These are phyloP conservation scores for Hydnum rufescens DNA, from an alignment of 768 basidiomycete species.

Conservation along the genomic window DNA sequence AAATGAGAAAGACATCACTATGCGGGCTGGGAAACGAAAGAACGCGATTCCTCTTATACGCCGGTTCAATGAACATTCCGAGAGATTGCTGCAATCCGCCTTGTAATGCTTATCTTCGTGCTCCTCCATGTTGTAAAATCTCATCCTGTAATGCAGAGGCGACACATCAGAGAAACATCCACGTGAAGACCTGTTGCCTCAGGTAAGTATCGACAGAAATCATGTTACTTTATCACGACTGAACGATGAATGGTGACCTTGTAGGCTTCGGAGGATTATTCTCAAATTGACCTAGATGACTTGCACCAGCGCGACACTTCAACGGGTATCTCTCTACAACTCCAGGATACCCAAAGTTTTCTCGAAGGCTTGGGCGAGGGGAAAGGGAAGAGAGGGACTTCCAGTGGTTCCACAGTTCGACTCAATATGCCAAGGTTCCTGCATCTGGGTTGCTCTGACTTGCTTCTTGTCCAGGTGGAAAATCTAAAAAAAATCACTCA, in stretches of 20 bases:
- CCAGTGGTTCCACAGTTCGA: not conserved
- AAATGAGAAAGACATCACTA: slow-evolving; percentile 78
- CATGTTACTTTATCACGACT: too few relatives aligned
- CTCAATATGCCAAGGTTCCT: too few relatives aligned
- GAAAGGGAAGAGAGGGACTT: not conserved
- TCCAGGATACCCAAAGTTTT: slow-evolving; percentile 48
- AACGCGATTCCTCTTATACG: slow-evolving; percentile 82
- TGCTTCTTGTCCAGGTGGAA: too few relatives aligned
- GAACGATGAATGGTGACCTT: not conserved
- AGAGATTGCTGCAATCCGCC: slow-evolving; percentile 63
- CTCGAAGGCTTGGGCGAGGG: not conserved
- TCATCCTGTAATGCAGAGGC: too few relatives aligned
- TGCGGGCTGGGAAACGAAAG: slow-evolving; percentile 83
- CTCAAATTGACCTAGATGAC: slow-evolving; percentile 70
- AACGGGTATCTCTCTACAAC: slow-evolving; percentile 58
- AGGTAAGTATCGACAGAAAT: too few relatives aligned
- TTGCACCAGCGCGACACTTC: slow-evolving; percentile 49
- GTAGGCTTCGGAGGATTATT: slow-evolving; percentile 15
- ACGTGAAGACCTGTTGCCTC: too few relatives aligned
- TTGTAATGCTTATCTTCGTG: slow-evolving; percentile 26
- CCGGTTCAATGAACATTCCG: slow-evolving; percentile 95
- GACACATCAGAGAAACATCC: too few relatives aligned
- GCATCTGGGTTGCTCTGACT: too few relatives aligned
- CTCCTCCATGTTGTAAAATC: not conserved
- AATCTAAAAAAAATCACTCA: too few relatives aligned